phyloP scores from a whole-genome alignment of 2,329 filamentous ascomycete genomes.

The Beauveria medogensis region DNA sequence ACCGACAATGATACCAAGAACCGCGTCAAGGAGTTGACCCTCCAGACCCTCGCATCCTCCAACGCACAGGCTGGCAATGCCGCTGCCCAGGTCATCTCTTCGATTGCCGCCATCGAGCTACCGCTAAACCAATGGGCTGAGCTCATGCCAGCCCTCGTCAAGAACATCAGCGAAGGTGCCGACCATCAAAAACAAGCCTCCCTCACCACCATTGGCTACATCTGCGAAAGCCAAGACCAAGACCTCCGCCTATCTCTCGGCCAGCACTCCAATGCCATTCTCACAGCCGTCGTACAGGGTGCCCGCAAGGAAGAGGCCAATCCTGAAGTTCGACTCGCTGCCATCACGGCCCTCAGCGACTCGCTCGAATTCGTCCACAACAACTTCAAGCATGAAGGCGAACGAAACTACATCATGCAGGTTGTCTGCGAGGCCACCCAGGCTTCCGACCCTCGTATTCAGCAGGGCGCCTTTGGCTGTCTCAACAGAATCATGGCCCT shows the following conservation, averaged over 20 bases:
- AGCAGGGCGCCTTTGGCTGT: constrained; percentile 93
- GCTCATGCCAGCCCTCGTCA: constrained; percentile 79
- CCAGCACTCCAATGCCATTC: constrained; percentile 90
- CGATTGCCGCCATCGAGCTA: constrained; percentile 90
- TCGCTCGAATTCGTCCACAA: constrained; percentile 95
- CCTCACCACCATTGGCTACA: constrained; percentile 92
- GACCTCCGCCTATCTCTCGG: constrained; percentile 76
- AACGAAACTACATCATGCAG: constrained; percentile 99
- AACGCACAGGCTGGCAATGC: constrained; percentile 80
- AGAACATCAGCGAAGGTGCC: constrained; percentile 81
- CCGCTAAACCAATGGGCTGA: constrained; percentile 90
- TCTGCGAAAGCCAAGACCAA: constrained; percentile 89
- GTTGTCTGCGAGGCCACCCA: constrained; percentile 98
- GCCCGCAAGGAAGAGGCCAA: constrained; percentile 95
- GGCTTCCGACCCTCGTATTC: constrained; percentile 80
- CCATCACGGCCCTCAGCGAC: constrained; percentile 89
- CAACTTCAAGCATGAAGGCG: constrained; percentile 98
- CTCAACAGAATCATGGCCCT: constrained; percentile 97
- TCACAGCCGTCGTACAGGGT: constrained; percentile 95
- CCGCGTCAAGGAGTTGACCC: constrained; percentile 80
- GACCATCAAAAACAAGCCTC: constrained; percentile 92
- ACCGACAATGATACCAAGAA: constrained; percentile 75
- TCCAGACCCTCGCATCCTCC: constrained; percentile 74
- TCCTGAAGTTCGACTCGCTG: constrained; percentile 80
- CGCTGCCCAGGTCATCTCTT: constrained; percentile 88